Conservation (phyloP, 441 rosid species). For the Corymbia calophylla region DNA sequence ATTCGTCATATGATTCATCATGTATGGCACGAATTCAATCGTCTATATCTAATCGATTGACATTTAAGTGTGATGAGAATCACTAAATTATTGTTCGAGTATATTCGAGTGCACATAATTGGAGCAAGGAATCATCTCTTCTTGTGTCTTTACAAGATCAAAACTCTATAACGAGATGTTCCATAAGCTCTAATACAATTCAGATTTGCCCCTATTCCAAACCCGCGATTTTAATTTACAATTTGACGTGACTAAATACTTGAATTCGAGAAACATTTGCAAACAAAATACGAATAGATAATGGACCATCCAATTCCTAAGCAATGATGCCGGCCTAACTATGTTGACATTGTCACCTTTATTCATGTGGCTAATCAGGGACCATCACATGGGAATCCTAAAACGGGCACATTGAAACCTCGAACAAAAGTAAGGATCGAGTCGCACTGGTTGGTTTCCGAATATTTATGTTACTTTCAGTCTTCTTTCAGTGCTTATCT, state of each 20-base stretch:
- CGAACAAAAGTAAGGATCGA: not conserved
- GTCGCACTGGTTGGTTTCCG: not conserved
- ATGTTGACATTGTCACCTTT: not conserved
- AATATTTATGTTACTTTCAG: not conserved
- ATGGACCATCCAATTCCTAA: not conserved
- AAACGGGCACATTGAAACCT: not conserved
- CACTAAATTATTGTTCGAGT: not conserved
- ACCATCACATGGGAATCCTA: not conserved
- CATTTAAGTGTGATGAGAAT: not conserved
- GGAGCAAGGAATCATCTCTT: not conserved
- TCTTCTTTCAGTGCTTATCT: not conserved
- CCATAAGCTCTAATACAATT: not conserved
- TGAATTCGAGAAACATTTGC: not conserved
- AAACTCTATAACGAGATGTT: not conserved
- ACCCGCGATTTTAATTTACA: not conserved
- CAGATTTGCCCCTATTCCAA: accelerated
- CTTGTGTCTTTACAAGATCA: not conserved
- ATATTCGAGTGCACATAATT: not conserved
- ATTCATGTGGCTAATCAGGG: not conserved
- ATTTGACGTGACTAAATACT: not conserved
- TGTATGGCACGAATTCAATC: not conserved
- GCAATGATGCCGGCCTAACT: not conserved
- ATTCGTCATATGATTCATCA: accelerated
- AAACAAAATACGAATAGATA: not conserved
- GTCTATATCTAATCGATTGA: not conserved